Evolutionary conservation across 2,329 filamentous ascomycete genomes (phyloP), one percentile per base, ranked within the genome.

Genomic region (Fusarium protoensiforme): DNA sequence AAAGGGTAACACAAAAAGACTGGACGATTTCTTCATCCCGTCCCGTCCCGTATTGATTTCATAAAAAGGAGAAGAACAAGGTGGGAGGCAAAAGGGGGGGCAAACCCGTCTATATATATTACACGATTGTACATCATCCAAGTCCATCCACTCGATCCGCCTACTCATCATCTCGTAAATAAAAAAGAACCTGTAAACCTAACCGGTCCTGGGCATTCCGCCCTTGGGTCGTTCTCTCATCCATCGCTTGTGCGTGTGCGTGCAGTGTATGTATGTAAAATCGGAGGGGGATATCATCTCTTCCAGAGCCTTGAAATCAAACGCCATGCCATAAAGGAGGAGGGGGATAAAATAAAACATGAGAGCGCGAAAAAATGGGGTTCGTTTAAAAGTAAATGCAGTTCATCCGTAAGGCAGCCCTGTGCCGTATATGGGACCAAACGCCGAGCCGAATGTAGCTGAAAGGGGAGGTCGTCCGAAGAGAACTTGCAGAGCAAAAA

Each of bases 281-380:
- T 61, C 65, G 36, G 73, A 78, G 70, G 69, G 77, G 76, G 73
- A 78, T 78, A 77, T 78, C 73, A 77, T 78, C 51, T 77, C 74
- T 77, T 78, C 70, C 74, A 66, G 60, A 64, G 56, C 68, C 74
- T 58, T 69, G 58, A 74, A 65, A 51, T 31, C 67, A 67, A 78
- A 77, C 77, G 75, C 76, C 76, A 31, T 75, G 74, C 70, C 66
- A 66, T 67, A 67, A 64, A 58, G 39, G 61, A 36, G 48, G 64
- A 54, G n/a, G 39, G 43, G 14, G 22, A 48, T 48, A 20, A 57
- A 53, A 64, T 13, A 39, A 31, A 46, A 46, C 56, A 38, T 39
- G 35, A 58, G 48, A 46, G 48, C 20, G 31, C 29, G 29, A 24
- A 7, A 59, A 51, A 54, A 59, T 36, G 22, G 18, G 46, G 46